A percentile compares a stretch with the other conserved stretches of the same genome.
Conservation (phyloP, 108 stramenopile genomes). For the Conticribra weissflogii region DNA sequence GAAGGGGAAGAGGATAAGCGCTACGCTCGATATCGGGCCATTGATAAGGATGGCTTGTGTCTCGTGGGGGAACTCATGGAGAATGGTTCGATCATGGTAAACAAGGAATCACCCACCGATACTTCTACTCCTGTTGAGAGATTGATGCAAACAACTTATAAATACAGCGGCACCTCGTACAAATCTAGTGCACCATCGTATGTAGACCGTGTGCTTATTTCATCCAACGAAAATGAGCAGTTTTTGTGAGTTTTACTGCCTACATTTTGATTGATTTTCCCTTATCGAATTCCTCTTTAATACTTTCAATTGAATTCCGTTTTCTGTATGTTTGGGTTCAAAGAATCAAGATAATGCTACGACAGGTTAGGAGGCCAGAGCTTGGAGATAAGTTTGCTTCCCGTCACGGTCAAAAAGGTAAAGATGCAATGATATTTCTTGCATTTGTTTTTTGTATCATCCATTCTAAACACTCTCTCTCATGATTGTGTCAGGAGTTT, state of each 20-base stretch:
- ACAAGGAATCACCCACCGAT: slow-evolving; percentile 87
- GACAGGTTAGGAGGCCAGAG: slow-evolving; percentile 95
- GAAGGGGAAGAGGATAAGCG: slow-evolving; percentile 86
- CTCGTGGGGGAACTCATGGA: slow-evolving; percentile 88
- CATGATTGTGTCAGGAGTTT: slow-evolving; percentile 76
- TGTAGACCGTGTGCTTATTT: slow-evolving; percentile 97
- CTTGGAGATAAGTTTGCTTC: slow-evolving; percentile 99
- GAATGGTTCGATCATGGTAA: slow-evolving; percentile 88
- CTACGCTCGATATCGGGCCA: slow-evolving; percentile 72
- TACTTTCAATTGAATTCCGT: too few relatives aligned
- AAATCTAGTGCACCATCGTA: slow-evolving; percentile 84
- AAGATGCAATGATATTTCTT: too few relatives aligned
- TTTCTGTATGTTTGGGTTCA: neutral
- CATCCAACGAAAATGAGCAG: slow-evolving; percentile 94
- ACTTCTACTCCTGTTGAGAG: slow-evolving; percentile 56
- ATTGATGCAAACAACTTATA: slow-evolving; percentile 68
- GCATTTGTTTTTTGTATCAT: too few relatives aligned
- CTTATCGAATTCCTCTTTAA: too few relatives aligned
- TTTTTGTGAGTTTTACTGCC: slow-evolving; percentile 80
- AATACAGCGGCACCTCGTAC: slow-evolving; percentile 84
- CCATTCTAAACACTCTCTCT: too few relatives aligned
- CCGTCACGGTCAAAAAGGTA: slow-evolving; percentile 99
- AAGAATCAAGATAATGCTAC: slow-evolving; percentile 90
- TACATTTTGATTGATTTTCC: too few relatives aligned
- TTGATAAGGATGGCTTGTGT: slow-evolving; percentile 95